Evolutionary conservation across 768 basidiomycete genomes (phyloP), one percentile per base, ranked within the genome.

Genomic region (Coprinopsis strossmayeri): DNA sequence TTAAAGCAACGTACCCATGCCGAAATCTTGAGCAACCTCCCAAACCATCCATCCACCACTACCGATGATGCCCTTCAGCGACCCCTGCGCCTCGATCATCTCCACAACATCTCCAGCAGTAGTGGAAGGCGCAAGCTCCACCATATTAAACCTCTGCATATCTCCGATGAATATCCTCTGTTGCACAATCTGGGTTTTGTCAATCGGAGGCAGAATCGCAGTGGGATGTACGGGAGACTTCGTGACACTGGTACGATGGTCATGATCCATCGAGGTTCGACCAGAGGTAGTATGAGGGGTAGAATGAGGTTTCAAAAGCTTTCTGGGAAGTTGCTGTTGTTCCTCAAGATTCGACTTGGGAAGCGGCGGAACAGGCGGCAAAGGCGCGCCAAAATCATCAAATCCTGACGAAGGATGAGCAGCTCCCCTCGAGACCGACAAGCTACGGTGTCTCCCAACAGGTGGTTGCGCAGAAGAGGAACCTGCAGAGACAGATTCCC

Each of bases 1-100:
- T 56, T 51, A 21, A 21, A 34, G 17, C 43, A 27, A 20, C 39
- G 46, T 15, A 64, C 79, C 93, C 82, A 94, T 87, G 50, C 92
- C 93, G 60, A 93, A 86, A 59, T 93, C 89, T 54, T 90, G 86
- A 27, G 88, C 88, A 24, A 94, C 65, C 67, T 98, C 95, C 62
- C 79, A 94, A 24, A 98, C 62, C 76, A 93, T 91, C 89, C 91
- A 96, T 4, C 79, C 82, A 3, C 74, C 81, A n/a, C 64, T 70
- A 1, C 77, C 30, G 15, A 32, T 15, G 30, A 32, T 32, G 39
- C 77, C 76, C 35, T 76, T 76, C 37, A 95, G 64, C 48, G 79
- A 11, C 30, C 35, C 35, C 59, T 84, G 79, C n/a, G 65, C 65
- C 38, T 83, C 77, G 20, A 92, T 71, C 58, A 78, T 68, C 13